Conservation (phyloP, 352 stramenopile species). For the Pythium vanterpoolii region DNA sequence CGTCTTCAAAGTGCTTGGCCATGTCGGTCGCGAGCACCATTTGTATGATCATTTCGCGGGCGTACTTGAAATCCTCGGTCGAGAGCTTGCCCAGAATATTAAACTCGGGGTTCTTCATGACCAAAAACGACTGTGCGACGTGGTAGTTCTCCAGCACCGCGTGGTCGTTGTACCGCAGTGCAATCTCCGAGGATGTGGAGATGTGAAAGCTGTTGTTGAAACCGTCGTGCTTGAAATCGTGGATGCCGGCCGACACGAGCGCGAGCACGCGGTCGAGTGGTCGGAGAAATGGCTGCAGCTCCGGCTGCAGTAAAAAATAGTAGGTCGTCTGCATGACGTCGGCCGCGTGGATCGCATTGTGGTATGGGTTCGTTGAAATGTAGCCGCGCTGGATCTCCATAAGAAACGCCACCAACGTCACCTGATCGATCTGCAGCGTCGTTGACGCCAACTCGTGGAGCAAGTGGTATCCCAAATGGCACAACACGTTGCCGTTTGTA, state of each 20-base stretch:
- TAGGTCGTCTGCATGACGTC: constrained; percentile 89
- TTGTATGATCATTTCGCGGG: constrained; percentile 87
- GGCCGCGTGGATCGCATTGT: constrained; percentile 87
- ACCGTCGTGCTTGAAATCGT: constrained; percentile 90
- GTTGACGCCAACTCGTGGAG: constrained; percentile 58
- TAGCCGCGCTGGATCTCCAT: constrained; percentile 84
- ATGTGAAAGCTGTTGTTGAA: constrained; percentile 92
- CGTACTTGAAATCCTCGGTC: constrained; percentile 82
- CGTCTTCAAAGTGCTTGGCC: constrained; percentile 88
- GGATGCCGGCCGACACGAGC: constrained; percentile 77
- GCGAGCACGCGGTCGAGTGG: constrained; percentile 70
- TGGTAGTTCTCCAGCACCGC: constrained; percentile 89
- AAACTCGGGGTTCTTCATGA: constrained; percentile 88
- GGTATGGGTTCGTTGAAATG: constrained; percentile 80
- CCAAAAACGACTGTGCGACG: constrained; percentile 83
- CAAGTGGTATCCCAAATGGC: constrained; percentile 75
- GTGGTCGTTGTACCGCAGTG: constrained; percentile 88
- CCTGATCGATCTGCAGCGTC: constrained; percentile 59
- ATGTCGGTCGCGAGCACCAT: constrained; percentile 91
- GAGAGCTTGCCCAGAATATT: constrained; percentile 80
- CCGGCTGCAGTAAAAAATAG: constrained; percentile 79
- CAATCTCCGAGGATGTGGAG: constrained; percentile 80
- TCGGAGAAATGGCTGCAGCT: constrained; percentile 70
- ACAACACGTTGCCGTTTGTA: constrained; percentile 68
- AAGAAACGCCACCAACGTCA: constrained; percentile 68